Evolutionary conservation across 2,329 filamentous ascomycete genomes (phyloP), one percentile per base, ranked within the genome.

Genomic region (Aspergillus felis): DNA sequence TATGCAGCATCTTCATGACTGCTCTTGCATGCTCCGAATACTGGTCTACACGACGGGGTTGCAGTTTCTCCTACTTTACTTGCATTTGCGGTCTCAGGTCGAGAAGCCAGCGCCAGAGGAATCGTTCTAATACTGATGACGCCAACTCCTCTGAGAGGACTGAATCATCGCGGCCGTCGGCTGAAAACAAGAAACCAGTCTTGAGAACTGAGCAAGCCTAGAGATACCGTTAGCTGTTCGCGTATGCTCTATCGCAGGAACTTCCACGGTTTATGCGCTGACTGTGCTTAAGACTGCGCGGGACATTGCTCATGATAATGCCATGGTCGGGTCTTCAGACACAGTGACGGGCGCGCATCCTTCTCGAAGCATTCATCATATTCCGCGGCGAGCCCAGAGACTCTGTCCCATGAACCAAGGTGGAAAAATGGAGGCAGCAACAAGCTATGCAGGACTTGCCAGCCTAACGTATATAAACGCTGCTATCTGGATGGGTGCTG

Each of bases 1-100:
- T 80, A 49, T 71, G 77, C 42, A 66, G 66, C 54, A 63, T 72
- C 41, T 65, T 79, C 41, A 68, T 72, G 54, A 55, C 76, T n/a
- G 68, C 74, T 42, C 61, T 81, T 51, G 66, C 64, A 10, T 76
- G 73, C 57, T 72, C 74, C 7, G 71, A 74, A 42, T 72, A 69
- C 61, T 77, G 73, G 66, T 47, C 44, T 27, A 47, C 10, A 14
- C 44, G 44, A 27, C 44, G 44, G 9, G 44, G 44, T 7, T 66
- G 61, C 48, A 57, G 50, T 48, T 65, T 56, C 47, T 61, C 44
- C 44, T 64, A 54, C 62, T 62, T 72, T 57, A 58, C 61, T 8
- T 66, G 64, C 65, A 42, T 59, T n/a, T 51, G 56, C 44, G 62
- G 71, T 55, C 67, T 64, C 44, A 68, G 61, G 42, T 57, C 50